Base-by-base conservation (phyloP, 495 filamentous ascomycete species). In the Amphirosellinia nigrospora region DNA sequence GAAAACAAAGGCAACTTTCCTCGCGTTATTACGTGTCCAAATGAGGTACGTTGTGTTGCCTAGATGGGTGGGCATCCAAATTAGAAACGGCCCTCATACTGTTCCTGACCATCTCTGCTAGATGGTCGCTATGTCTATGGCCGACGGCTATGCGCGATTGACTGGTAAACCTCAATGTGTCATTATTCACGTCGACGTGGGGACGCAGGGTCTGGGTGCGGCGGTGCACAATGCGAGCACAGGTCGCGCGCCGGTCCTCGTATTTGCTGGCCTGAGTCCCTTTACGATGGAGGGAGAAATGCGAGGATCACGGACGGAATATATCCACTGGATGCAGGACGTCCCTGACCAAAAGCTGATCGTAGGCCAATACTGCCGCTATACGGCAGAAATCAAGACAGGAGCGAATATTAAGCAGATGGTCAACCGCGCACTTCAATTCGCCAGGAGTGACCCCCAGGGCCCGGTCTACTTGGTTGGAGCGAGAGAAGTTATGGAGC, bases 101-200 rank as follows among this genome's bases (percentile, higher is more conserved):
- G 41, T 56, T 52, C 15, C 67, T 63, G 46, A 69, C 46, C 3
- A 45, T 13, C 0, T 16, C 34, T 50, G 19, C 23, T 11, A 97
- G 92, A 98, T 98, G 95, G 95, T 98, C 5, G 95, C 95, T 59
- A 89, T 98, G 70, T 97, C 94, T 59, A 97, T 97, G 92, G 95
- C 95, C 23, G 94, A 98, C 78, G 95, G 94, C 70, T 97, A 94
- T 78, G 95, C 95, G 4, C 93, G 94, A 56, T 80, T 94, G 8
- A 97, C 94, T 23, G 87, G 89, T 62, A 89, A 93, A 70, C 93
- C 94, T 0, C 95, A 98, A 79, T 92, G 90, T 68, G 94, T 98
- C 3, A 95, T 98, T 69, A 91, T 98, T 4, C 95, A 98, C 79
- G 95, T 98, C 65, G 95, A 98, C 77, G 95, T 98, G 15, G 95